Evolutionary conservation across 208 protist species (phyloP), one percentile per base, ranked within the genome.

Genomic region (Leishmania tarentolae): DNA sequence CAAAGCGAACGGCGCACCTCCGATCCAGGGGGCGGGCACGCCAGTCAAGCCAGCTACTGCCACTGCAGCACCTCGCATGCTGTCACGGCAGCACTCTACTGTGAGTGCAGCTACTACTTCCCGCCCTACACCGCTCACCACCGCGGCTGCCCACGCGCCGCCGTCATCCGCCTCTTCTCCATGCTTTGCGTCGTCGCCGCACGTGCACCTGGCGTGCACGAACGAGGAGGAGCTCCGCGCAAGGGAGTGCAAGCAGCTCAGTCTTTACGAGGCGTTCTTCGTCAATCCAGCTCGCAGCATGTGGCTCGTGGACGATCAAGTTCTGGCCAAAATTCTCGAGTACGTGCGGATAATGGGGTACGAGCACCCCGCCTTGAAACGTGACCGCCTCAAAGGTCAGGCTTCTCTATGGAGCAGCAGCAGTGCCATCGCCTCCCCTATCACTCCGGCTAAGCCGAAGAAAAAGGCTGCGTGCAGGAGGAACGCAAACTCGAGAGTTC

Each of bases 281-380:
- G 68, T 89, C 42, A 91, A 95, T 74, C 59, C 68, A 52, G 72
- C 76, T 21, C 72, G 71, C 24, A 90, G 70, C 24, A 61, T 82
- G 40, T 97, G 93, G 92, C 80, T 90, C 24, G 93, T 97, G 9
- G 90, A 95, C 74, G 89, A 97, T 37, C 53, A 80, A 47, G 91
- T 97, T 24, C 84, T 97, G 46, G 86, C 91, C n/a, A 89, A 92
- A 68, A 87, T 88, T 66, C 79, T 97, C 28, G 86, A 93, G 77
- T 97, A 91, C 66, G 83, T 95, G 76, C 89, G 90, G 28, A 80
- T 97, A 19, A 91, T 95, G 87, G 91, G 88, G 47, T 96, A 96
- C 81, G 76, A 88, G 68, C 86, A 91, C 74, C 88, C 89, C 1
- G 76, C 88, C 7, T 56, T 85, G 59, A 71, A 57, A 40, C 79